Evolutionary conservation across 1,284 basidiomycete genomes (phyloP).

Genomic region (Ceratobasidium sp.): DNA sequence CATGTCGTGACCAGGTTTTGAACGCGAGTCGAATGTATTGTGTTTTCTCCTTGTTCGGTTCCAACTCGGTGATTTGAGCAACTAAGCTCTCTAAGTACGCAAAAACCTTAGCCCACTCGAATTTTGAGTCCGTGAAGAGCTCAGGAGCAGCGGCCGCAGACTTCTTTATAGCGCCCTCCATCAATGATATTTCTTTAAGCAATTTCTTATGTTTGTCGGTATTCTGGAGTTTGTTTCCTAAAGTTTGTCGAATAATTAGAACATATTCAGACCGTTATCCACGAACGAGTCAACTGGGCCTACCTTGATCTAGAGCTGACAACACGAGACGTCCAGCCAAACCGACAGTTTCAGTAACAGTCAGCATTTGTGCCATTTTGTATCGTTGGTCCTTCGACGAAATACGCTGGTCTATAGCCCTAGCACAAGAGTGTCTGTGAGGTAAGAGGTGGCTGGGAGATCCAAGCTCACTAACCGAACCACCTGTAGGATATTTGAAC

Average conservation of each 20-base stretch:
- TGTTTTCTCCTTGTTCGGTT: too few relatives aligned
- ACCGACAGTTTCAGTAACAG: neutral
- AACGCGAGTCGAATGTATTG: too few relatives aligned
- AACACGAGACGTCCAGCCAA: neutral
- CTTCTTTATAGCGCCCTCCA: neutral
- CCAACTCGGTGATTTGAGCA: neutral
- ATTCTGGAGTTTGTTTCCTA: neutral
- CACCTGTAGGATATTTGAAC: neutral
- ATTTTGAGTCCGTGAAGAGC: neutral
- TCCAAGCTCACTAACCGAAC: neutral
- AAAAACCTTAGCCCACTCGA: slow-evolving; percentile 1
- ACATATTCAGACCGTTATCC: too few relatives aligned
- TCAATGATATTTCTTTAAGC: neutral
- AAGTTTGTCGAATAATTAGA: neutral
- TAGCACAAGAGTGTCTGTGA: too few relatives aligned
- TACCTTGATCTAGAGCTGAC: neutral
- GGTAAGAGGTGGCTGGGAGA: too few relatives aligned
- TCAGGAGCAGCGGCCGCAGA: neutral
- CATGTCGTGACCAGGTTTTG: neutral
- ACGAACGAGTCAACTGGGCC: neutral
- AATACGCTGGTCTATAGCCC: too few relatives aligned
- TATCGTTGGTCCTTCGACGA: too few relatives aligned
- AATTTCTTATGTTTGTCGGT: neutral
- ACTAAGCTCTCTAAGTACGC: neutral
- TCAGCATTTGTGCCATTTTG: neutral